Percentiles rank a stretch among this genome's conserved stretches.
phyloP scores from a whole-genome alignment of 495 filamentous ascomycete species.

The Podospora pseudocomata region DNA sequence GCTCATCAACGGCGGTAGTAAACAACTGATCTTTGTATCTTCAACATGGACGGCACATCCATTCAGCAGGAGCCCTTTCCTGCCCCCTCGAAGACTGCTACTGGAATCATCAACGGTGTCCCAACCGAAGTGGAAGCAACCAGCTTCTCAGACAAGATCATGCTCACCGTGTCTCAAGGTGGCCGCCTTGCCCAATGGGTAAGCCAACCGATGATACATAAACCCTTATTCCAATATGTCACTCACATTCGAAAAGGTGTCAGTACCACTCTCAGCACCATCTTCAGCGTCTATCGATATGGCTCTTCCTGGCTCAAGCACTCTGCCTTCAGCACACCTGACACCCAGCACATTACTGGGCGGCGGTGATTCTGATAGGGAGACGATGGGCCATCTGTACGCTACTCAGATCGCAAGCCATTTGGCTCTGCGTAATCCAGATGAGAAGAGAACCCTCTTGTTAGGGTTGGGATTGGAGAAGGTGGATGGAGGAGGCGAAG shows the following conservation, averaged over 20 bases:
- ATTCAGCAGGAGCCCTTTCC: constrained; percentile 60
- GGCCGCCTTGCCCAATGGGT: constrained; percentile 93
- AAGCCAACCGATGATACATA: constrained; percentile 25
- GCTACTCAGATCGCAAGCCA: constrained; percentile 83
- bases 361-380: constrained; percentile 72
- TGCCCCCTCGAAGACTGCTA: constrained; percentile 63
- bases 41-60: constrained; percentile 24
- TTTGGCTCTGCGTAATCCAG: constrained; percentile 64
- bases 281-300: constrained; percentile 58
- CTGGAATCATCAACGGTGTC: constrained; percentile 61
- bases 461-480: constrained; percentile 76
- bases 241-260: constrained; percentile 54
- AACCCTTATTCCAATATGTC: neutral
- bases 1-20: neutral
- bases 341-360: constrained; percentile 87
- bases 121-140: constrained; percentile 67
- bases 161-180: constrained; percentile 82
- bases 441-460: constrained; percentile 75
- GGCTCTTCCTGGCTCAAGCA: constrained; percentile 49
- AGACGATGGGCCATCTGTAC: constrained; percentile 80
- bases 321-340: constrained; percentile 73
- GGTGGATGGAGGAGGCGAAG: constrained; percentile 59
- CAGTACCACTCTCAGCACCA: constrained; percentile 74
- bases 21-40: neutral
- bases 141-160: constrained; percentile 85